Base-by-base conservation (phyloP, 2,329 filamentous ascomycete genomes). In the Aspergillus floridensis region DNA sequence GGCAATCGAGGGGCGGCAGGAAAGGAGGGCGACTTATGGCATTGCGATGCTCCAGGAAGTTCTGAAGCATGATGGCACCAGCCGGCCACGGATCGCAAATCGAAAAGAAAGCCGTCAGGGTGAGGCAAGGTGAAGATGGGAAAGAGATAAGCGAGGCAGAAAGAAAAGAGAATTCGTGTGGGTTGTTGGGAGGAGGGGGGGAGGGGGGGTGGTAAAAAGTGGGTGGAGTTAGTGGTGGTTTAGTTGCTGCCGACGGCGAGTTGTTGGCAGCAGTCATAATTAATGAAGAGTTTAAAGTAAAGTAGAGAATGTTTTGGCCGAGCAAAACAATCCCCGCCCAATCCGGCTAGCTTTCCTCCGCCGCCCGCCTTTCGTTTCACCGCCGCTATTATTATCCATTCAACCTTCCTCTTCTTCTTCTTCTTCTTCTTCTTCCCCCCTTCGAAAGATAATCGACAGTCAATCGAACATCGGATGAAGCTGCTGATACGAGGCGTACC, bases 11-110 rank as follows among this genome's bases (percentile, higher is more conserved):
- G 63, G 66, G 69, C 65, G 59, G 16, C 1, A 5, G 38, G 68
- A 68, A 66, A 64, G 60, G 63, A 65, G 64, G 58, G 66, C 66
- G 76, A 70, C 76, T 75, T 71, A 79, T 80, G 73, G 70, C 79
- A 81, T 81, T 78, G 73, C 70, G 68, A 67, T 67, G 66, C 62
- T 63, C 58, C 58, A 57, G 57, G 63, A 63, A 50, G 58, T 59
- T 61, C 65, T 63, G 66, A 62, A 72, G 70, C 75, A 77, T 77
- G 70, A 61, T 72, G 74, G 70, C 71, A 69, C 66, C 60, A 65
- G 61, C 67, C 70, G 56, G 57, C 53, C 41, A 44, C 38, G 38
- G 49, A 60, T 29, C 46, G 68, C 61, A 66, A 3, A 29, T 29
- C 10, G 41, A 22, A 32, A 31, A 50, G 35, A 51, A 54, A 58